Evolutionary conservation across 2,329 filamentous ascomycete genomes (phyloP), one percentile per base, ranked within the genome.

Genomic region (Colletotrichum tabaci): DNA sequence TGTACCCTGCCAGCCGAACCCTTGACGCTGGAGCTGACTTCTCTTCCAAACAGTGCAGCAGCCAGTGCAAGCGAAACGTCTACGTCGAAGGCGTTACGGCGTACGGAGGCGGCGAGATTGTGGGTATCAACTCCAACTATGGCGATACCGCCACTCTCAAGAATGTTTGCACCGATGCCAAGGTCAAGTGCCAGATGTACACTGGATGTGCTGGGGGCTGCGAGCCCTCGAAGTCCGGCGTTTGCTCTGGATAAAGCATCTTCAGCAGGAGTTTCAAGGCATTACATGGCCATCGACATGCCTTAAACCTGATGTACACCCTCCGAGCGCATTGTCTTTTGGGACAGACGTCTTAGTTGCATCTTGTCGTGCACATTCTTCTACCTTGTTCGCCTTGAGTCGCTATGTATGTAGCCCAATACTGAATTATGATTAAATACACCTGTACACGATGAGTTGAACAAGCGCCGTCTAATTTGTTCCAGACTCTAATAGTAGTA

Each of bases 61-160:
- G 21, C 0, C 77, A 78, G 52, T 81, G 82, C 73, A 81, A 81
- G 60, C 82, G 85, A 30, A 85, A 84, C 73, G 81, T 86, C 44
- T 79, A 84, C 70, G 78, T 87, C 35, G 79, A 82, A 74, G 82
- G 82, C 13, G 77, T 80, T 7, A 78, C 80, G 16, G 84, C 82
- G 16, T 77, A 74, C 30, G 74, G 80, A 26, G 84, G 83, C 23
- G 81, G 82, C 38, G 77, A 82, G 44, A 77, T 85, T 9, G 81
- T 78, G 6, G 84, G 84, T 18, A 85, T 83, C 74, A 84, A 84
- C 77, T 74, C 79, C 56, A 84, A 84, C 80, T 81, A 81, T 71
- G 81, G 80, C 13, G 80, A 81, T 63, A 78, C 78, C 16, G 77
- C 75, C 49, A 75, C 75, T n/a, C 74, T 74, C 61, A 75, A 73